These are phyloP conservation scores for Cyanidiococcus yangmingshanensis DNA, from an alignment of 23 red algal genomes.

Conservation along the genomic window DNA sequence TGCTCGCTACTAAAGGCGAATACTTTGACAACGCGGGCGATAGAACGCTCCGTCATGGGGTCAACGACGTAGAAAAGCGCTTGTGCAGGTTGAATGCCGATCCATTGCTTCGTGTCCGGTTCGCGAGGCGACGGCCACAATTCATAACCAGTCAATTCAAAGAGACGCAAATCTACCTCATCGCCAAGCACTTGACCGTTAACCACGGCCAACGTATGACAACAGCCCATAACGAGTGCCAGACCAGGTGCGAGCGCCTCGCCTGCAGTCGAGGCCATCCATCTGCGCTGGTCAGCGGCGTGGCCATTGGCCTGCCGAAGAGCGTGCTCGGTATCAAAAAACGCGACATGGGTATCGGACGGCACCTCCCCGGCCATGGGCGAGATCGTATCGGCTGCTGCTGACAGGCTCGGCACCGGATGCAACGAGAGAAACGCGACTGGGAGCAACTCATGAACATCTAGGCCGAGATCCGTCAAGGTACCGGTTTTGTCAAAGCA, in stretches of 20 bases:
- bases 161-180: constrained; percentile 30
- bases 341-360: not conserved
- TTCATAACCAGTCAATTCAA: constrained; percentile 24
- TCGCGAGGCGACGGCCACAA: not conserved
- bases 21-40: not conserved
- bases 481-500: constrained; percentile 42
- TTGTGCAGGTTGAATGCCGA: not conserved
- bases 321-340: not conserved
- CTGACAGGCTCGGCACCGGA: not conserved
- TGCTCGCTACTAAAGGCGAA: constrained; percentile 25
- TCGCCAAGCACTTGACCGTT: constrained; percentile 24
- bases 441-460: constrained; percentile 15
- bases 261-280: not conserved
- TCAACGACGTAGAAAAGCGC: not conserved
- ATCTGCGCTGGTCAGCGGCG: not conserved
- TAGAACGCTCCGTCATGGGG: not conserved
- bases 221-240: constrained; percentile 19
- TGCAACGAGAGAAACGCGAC: not conserved
- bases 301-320: not conserved
- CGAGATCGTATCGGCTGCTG: not conserved
- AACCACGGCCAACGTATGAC: constrained; percentile 22
- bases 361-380: not conserved
- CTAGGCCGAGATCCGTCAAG: constrained; percentile 27
- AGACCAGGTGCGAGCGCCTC: not conserved
- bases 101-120: not conserved